phyloP scores from a whole-genome alignment of 768 basidiomycete species.

The Mycena sanguinolenta region DNA sequence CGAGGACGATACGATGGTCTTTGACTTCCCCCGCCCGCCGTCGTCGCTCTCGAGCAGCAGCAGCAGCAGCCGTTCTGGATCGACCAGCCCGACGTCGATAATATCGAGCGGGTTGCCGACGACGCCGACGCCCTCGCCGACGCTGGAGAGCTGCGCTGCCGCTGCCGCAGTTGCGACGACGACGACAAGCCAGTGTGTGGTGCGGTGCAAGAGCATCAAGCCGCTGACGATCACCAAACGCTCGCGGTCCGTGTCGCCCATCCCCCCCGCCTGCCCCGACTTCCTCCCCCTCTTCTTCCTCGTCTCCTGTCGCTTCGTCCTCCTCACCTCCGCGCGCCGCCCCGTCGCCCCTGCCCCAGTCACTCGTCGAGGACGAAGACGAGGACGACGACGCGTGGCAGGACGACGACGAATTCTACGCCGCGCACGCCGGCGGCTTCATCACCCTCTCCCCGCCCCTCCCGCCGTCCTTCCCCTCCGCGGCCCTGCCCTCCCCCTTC shows the following conservation, averaged over 20 bases:
- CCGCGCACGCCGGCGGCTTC: constrained; percentile 19
- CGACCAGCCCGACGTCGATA: neutral
- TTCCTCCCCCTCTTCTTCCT: too few relatives aligned
- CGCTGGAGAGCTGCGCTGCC: neutral
- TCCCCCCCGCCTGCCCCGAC: too few relatives aligned
- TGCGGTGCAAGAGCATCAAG: constrained; percentile 34
- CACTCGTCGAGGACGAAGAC: neutral
- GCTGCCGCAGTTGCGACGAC: neutral
- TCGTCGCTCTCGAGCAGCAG: too few relatives aligned
- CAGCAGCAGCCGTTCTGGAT: too few relatives aligned
- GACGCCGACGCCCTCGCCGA: constrained; percentile 1
- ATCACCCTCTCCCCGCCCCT: constrained; percentile 22
- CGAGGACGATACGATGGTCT: neutral
- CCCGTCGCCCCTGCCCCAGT: too few relatives aligned
- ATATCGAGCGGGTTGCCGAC: neutral
- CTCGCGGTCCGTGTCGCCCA: constrained; percentile 12
- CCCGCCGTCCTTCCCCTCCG: constrained; percentile 6
- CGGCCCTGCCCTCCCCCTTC: neutral
- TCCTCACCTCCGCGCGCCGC: neutral
- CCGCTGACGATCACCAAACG: constrained; percentile 25
- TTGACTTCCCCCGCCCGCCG: neutral
- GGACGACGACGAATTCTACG: constrained; percentile 29
- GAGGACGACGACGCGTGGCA: neutral
- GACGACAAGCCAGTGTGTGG: neutral
- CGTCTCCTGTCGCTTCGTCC: too few relatives aligned